Conservation (phyloP, 2,329 filamentous ascomycete species). For the Metarhizium sp. region DNA sequence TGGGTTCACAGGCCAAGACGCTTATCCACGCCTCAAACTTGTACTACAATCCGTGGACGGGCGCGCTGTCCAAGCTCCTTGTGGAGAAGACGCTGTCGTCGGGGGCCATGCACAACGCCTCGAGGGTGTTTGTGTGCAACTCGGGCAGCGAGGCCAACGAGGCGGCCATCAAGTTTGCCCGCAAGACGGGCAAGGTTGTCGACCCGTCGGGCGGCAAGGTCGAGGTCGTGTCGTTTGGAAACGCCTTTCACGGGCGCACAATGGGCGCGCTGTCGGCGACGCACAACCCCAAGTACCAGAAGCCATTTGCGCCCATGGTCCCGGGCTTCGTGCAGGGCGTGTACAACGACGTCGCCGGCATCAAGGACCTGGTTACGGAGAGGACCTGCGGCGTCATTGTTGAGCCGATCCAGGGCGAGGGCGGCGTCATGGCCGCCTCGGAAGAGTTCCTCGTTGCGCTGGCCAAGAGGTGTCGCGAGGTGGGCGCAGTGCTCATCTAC, state of each 20-base stretch:
- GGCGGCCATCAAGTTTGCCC: conserved; percentile 91
- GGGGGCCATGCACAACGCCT: conserved; percentile 72
- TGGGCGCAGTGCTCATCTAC: conserved; percentile 83
- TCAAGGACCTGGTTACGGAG: conserved; percentile 68
- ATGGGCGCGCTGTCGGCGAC: conserved; percentile 95
- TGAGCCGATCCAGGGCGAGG: conserved; percentile 96
- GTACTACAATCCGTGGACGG: conserved; percentile 95
- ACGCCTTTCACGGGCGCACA: conserved; percentile 91
- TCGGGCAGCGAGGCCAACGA: conserved; percentile 96
- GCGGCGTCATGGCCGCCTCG: conserved; percentile 76
- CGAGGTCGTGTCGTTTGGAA: conserved; percentile 83
- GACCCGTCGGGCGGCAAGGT: conserved; percentile 65
- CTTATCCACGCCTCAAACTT: conserved; percentile 91
- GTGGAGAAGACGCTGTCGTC: conserved; percentile 71
- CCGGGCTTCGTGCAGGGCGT: conserved; percentile 83
- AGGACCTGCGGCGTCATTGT: conserved; percentile 90
- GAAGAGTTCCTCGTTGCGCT: conserved; percentile 77
- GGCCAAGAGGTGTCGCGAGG: conserved; percentile 74
- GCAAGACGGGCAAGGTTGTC: conserved; percentile 74
- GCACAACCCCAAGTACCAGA: conserved; percentile 95
- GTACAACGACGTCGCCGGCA: conserved; percentile 70
- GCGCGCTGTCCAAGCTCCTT: conserved; percentile 75
- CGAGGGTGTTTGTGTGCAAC: conserved; percentile 86
- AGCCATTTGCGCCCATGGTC: conserved; percentile 89
- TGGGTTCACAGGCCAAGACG: conserved; percentile 50